Evolutionary conservation across 2,329 filamentous ascomycete genomes (phyloP).

Genomic region (Parastagonospora avenae): DNA sequence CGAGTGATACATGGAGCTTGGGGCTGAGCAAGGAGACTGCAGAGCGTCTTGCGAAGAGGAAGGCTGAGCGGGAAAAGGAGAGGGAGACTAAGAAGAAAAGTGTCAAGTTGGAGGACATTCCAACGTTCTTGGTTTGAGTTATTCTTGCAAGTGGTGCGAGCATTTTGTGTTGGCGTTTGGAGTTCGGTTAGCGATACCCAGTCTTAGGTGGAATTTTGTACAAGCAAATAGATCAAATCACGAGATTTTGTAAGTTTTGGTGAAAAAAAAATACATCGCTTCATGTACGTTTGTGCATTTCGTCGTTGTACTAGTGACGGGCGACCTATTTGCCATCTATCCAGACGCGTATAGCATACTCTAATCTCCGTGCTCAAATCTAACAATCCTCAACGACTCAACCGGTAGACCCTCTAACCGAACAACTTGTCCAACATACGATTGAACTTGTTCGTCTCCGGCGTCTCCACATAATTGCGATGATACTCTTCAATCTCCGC

Average conservation of each 20-base stretch:
- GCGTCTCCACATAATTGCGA: constrained; percentile 60
- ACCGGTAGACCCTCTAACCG: constrained; percentile 28
- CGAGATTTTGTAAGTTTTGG: background rate
- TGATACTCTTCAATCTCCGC: constrained; percentile 73
- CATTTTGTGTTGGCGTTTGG: background rate
- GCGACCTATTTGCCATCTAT: background rate
- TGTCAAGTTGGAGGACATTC: constrained; percentile 47
- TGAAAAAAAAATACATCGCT: background rate
- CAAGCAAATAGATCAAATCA: background rate
- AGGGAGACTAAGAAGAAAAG: constrained; percentile 30
- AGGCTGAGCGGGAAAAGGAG: constrained; percentile 32
- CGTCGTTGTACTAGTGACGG: background rate
- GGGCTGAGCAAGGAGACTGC: constrained; percentile 24
- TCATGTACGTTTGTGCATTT: background rate
- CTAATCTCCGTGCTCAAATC: background rate
- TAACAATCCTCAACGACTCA: background rate
- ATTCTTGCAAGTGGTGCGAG: background rate
- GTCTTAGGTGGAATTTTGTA: background rate
- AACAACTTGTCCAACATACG: constrained; percentile 54
- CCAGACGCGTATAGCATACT: background rate
- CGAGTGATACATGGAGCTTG: constrained; percentile 12
- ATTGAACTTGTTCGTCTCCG: constrained; percentile 53
- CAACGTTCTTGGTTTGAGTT: constrained; percentile 51
- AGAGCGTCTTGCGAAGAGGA: constrained; percentile 39
- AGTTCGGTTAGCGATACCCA: constrained; percentile 3